These are phyloP conservation scores for Drosera capensis DNA, from an alignment of 148 eudicot genomes.

Conservation along the genomic window DNA sequence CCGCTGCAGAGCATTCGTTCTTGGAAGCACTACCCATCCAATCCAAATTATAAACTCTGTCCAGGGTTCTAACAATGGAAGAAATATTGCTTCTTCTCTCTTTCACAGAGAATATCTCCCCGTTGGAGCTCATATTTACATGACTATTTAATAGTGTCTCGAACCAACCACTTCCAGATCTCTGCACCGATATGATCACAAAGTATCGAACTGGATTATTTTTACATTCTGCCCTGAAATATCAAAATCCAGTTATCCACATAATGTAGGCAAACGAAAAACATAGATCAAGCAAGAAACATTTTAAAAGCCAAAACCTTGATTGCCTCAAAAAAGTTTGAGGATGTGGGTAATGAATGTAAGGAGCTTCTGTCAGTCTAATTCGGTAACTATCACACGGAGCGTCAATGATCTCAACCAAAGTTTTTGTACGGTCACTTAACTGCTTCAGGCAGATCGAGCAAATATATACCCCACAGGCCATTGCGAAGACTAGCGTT, in stretches of 20 bases:
- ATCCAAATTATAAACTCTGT: conserved; percentile 82
- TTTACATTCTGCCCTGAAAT: conserved; percentile 63
- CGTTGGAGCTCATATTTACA: conserved; percentile 78
- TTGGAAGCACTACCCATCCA: conserved; percentile 84
- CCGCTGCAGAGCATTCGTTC: conserved; percentile 86
- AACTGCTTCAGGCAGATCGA: conserved; percentile 62
- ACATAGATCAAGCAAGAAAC: neutral
- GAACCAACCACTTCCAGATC: conserved; percentile 98
- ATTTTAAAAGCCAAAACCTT: neutral
- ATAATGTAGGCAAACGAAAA: neutral
- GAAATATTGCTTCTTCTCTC: conserved; percentile 62
- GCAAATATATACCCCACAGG: conserved; percentile 57
- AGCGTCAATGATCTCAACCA: conserved; percentile 29
- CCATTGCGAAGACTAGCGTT: conserved; percentile 42
- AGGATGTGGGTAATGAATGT: conserved; percentile 70
- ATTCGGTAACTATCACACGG: conserved; percentile 13
- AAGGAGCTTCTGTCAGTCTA: conserved; percentile 17
- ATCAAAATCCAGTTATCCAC: neutral
- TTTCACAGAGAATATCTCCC: conserved; percentile 60
- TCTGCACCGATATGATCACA: conserved; percentile 77
- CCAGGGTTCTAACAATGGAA: conserved; percentile 45
- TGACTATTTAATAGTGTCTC: conserved; percentile 90
- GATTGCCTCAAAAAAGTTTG: conserved; percentile 56
- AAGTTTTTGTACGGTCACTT: conserved; percentile 16
- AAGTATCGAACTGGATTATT: conserved; percentile 69